These are phyloP conservation scores for Sphagnurus paluster DNA, from an alignment of 1,284 basidiomycete genomes.

Conservation along the genomic window DNA sequence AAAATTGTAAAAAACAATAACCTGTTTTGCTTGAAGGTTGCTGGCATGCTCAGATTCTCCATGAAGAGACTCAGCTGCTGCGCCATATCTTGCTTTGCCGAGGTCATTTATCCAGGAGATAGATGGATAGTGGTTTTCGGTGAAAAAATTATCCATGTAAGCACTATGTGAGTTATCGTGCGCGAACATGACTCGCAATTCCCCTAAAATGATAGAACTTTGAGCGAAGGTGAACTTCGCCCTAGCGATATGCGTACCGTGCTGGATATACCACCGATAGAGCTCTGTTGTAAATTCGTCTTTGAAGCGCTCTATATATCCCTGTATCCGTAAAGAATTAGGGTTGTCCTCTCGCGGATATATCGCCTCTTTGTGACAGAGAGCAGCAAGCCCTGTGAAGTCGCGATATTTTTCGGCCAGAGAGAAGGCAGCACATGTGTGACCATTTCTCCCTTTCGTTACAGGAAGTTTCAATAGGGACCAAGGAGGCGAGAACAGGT, in stretches of 20 bases:
- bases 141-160: constrained; percentile 80
- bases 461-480: constrained; percentile 6
- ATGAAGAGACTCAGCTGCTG: constrained; percentile 67
- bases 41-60: constrained; percentile 57
- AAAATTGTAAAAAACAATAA: constrained; percentile 29
- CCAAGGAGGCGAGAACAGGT: constrained; percentile 14
- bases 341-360: constrained; percentile 67
- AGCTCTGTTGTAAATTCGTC: constrained; percentile 87
- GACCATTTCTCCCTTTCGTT: constrained; percentile 60
- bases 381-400: constrained; percentile 78
- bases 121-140: constrained; percentile 56
- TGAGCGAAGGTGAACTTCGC: constrained; percentile 11
- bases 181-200: constrained; percentile 73
- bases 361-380: constrained; percentile 71
- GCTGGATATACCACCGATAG: constrained; percentile 85
- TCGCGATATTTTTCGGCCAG: constrained; percentile 87
- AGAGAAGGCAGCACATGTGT: constrained; percentile 69
- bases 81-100: constrained; percentile 64
- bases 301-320: constrained; percentile 81
- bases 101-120: constrained; percentile 93
- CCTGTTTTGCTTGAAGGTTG: constrained; percentile 73
- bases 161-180: constrained; percentile 62
- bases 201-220: constrained; percentile 45
- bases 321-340: constrained; percentile 56
- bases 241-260: constrained; percentile 43